Conservation (phyloP, 306 rosid species). For the Rosa lucieae region DNA sequence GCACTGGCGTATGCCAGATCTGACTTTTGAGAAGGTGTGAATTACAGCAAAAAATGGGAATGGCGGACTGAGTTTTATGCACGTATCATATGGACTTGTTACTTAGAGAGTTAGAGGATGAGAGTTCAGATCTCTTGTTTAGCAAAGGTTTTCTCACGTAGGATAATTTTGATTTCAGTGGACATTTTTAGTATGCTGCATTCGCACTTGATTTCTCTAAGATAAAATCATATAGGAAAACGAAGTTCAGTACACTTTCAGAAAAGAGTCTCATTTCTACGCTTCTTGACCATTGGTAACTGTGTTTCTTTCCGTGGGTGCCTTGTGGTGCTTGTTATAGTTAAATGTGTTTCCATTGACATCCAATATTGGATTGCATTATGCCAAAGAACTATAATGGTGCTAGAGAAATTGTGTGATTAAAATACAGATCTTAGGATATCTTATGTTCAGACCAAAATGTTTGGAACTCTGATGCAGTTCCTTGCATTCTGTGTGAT, state of each 20-base stretch:
- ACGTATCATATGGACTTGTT: background rate
- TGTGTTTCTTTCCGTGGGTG: background rate
- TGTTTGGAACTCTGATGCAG: background rate
- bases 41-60: background rate
- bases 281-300: background rate
- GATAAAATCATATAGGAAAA: background rate
- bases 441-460: background rate
- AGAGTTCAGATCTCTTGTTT: background rate
- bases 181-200: background rate
- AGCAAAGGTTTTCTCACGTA: background rate
- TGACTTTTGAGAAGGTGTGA: background rate
- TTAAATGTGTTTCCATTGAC: background rate
- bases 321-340: background rate
- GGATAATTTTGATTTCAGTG: background rate
- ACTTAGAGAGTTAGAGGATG: background rate
- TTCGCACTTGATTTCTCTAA: background rate
- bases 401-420: background rate
- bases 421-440: background rate
- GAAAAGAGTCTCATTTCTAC: background rate
- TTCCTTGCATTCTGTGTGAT: background rate
- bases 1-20: background rate
- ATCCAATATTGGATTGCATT: background rate
- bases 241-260: background rate
- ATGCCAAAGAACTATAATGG: background rate
- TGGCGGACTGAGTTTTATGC: background rate